These are phyloP conservation scores for Mrakia gelida DNA, from an alignment of 768 basidiomycete genomes.

Conservation along the genomic window DNA sequence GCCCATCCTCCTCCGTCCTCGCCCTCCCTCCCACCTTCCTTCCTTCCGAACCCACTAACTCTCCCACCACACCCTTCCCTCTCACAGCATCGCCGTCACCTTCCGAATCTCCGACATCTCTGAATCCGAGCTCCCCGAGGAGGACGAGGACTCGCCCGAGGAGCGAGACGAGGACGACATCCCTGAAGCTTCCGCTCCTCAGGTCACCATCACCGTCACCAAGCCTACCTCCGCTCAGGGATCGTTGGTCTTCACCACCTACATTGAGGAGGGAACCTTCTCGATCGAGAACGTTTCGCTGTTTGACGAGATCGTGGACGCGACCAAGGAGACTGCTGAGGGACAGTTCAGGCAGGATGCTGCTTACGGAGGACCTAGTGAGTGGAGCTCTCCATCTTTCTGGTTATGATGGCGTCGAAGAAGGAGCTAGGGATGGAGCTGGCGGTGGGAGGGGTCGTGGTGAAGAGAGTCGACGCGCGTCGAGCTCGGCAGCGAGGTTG, in stretches of 20 bases:
- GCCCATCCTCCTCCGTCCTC: neutral
- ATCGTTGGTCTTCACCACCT: conserved; percentile 36
- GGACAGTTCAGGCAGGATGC: conserved; percentile 91
- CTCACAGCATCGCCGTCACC: conserved; percentile 69
- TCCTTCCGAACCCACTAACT: neutral
- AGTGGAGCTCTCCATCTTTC: conserved; percentile 37
- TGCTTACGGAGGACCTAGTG: conserved; percentile 86
- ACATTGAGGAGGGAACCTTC: conserved; percentile 42
- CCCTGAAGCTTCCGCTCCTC: neutral
- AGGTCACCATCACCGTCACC: conserved; percentile 60
- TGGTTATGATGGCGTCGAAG: neutral
- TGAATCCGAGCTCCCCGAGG: conserved; percentile 45
- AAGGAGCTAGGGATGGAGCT: neutral
- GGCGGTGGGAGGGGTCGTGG: neutral
- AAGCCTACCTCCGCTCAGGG: conserved; percentile 53
- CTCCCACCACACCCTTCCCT: neutral
- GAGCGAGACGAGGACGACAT: conserved; percentile 44
- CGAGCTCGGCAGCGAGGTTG: neutral
- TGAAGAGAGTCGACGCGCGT: neutral
- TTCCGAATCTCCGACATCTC: conserved; percentile 85
- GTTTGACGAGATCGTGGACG: conserved; percentile 68
- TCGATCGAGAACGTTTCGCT: conserved; percentile 83
- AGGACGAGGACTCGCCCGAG: conserved; percentile 36
- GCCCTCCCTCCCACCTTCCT: neutral
- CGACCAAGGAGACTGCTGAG: conserved; percentile 73